These are phyloP conservation scores for Darksidea phi DNA, from an alignment of 495 filamentous ascomycete species.

Conservation along the genomic window DNA sequence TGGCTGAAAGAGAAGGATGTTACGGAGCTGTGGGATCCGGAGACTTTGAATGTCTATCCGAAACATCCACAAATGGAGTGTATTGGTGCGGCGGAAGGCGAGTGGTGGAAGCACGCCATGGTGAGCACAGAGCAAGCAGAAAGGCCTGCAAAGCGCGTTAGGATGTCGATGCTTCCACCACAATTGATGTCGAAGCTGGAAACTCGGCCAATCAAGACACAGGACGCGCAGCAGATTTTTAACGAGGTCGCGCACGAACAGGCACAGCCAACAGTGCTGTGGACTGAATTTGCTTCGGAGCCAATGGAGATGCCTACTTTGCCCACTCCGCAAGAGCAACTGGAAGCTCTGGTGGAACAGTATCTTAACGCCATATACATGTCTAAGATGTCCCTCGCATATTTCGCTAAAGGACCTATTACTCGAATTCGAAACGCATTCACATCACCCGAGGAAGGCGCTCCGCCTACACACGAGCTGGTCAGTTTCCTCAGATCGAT, in stretches of 20 bases:
- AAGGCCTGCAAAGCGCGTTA: slow-evolving; percentile 15
- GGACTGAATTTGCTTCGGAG: neutral
- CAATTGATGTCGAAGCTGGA: neutral
- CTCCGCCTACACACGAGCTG: slow-evolving; percentile 50
- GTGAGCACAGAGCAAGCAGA: slow-evolving; percentile 14
- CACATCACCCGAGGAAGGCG: slow-evolving; percentile 53
- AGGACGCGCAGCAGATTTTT: neutral
- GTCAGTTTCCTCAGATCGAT: slow-evolving; percentile 67
- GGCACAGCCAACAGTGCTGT: neutral
- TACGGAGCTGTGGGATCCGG: slow-evolving; percentile 32
- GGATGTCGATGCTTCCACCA: slow-evolving; percentile 30
- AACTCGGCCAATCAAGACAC: too few species aligned
- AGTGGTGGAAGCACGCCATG: slow-evolving; percentile 33
- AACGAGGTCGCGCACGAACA: neutral
- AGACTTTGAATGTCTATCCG: slow-evolving; percentile 1
- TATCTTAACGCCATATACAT: slow-evolving; percentile 89
- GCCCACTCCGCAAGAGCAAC: slow-evolving; percentile 59
- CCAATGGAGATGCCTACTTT: too few species aligned
- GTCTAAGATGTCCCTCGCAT: slow-evolving; percentile 90
- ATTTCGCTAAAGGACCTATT: slow-evolving; percentile 94
- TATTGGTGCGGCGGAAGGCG: neutral
- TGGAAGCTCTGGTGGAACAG: slow-evolving; percentile 68
- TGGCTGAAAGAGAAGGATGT: slow-evolving; percentile 58
- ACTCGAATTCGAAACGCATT: slow-evolving; percentile 82
- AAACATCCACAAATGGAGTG: neutral